Conservation (phyloP, 1,284 basidiomycete genomes). For the Meripilus lineatus region DNA sequence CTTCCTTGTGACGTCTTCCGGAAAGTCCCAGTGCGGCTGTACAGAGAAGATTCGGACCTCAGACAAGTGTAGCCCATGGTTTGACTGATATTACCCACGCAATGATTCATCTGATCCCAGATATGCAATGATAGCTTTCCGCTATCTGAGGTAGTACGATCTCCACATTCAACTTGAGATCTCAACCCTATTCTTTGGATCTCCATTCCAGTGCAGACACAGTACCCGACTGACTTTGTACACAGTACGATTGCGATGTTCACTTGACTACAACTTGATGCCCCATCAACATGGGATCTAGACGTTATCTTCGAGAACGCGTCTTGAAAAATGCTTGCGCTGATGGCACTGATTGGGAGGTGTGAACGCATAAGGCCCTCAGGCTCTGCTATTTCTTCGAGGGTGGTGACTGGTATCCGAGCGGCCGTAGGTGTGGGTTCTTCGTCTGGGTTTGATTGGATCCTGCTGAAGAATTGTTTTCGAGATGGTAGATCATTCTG, state of each 20-base stretch:
- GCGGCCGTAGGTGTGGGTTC: neutral
- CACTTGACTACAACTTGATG: neutral
- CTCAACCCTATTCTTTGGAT: no score
- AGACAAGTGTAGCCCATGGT: neutral
- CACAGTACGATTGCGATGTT: neutral
- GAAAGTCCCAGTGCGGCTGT: slow-evolving; percentile 52
- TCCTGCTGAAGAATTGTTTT: neutral
- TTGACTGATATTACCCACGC: neutral
- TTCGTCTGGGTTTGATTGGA: neutral
- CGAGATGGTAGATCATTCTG: neutral
- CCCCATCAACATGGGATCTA: neutral
- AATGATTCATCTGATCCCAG: neutral
- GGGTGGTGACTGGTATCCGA: neutral
- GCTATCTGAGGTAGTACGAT: neutral
- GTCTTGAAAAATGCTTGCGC: neutral
- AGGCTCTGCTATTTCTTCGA: neutral
- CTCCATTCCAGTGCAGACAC: neutral
- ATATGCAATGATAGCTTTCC: neutral
- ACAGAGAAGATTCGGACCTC: slow-evolving; percentile 19
- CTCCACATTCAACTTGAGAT: neutral
- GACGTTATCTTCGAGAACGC: no score
- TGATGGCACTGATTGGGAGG: neutral
- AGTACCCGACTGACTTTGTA: neutral
- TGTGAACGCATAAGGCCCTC: neutral
- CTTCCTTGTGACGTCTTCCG: slow-evolving; percentile 6